A percentile compares a stretch with the other conserved stretches of the same genome.
phyloP scores from a whole-genome alignment of 2,329 filamentous ascomycete species.

The Penicillium sp. region DNA sequence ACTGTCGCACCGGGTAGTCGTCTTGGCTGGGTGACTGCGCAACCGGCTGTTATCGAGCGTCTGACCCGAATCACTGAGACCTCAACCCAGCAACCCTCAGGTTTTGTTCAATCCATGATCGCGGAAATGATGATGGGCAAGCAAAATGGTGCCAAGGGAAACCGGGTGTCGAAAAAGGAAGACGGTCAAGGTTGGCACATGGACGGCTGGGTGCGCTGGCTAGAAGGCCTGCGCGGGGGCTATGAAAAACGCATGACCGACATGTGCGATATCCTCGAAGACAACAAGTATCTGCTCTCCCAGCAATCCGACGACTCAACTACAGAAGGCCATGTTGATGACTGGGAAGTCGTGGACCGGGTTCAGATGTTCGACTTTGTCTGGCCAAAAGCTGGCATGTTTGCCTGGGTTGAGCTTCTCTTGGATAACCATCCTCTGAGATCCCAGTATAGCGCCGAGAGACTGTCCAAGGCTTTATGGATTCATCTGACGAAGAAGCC shows the following conservation, averaged over 20 bases:
- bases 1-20: slow-evolving; percentile 85
- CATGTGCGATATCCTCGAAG: slow-evolving; percentile 71
- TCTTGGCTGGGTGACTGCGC: slow-evolving; percentile 83
- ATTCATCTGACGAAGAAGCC: slow-evolving; percentile 64
- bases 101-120: slow-evolving; percentile 81
- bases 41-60: slow-evolving; percentile 71
- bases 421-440: slow-evolving; percentile 70
- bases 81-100: slow-evolving; percentile 76
- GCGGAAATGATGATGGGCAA: slow-evolving; percentile 60
- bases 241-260: slow-evolving; percentile 80
- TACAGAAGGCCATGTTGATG: slow-evolving; percentile 44
- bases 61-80: slow-evolving; percentile 69
- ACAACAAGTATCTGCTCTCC: slow-evolving; percentile 62
- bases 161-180: slow-evolving; percentile 36
- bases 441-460: slow-evolving; percentile 48
- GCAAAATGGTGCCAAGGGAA: slow-evolving; percentile 50
- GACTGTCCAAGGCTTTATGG: slow-evolving; percentile 63
- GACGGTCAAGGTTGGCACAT: slow-evolving; percentile 66
- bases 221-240: slow-evolving; percentile 72
- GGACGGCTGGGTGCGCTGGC: slow-evolving; percentile 85
- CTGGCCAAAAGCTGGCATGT: slow-evolving; percentile 87
- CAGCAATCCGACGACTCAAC: slow-evolving; percentile 40
- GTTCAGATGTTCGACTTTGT: slow-evolving; percentile 68
- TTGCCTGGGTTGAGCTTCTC: slow-evolving; percentile 72
- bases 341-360: slow-evolving; percentile 72